Base-by-base conservation (phyloP, 2,329 filamentous ascomycete species). In the Nemania diffusa region DNA sequence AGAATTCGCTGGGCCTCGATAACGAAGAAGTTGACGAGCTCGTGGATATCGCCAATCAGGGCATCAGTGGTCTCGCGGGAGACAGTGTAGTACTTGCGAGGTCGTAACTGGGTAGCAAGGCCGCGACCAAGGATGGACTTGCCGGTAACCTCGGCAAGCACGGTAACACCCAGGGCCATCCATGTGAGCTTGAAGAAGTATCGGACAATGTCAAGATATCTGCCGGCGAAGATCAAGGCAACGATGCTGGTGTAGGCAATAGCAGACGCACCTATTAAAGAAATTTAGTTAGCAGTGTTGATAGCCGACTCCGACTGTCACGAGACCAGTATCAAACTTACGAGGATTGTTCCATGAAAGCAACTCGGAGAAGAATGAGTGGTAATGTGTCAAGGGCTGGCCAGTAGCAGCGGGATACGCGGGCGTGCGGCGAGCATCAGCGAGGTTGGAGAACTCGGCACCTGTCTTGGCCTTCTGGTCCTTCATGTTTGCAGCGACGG, bases 11-110 rank as follows among this genome's bases (percentile, higher is more conserved):
- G 90, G 57, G 84, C 82, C 81, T 92, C 90, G 64, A 92, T 90
- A 68, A 91, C 84, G 73, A 91, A 89, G 79, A 92, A 92, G 84
- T 92, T 92, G 80, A 90, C 79, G 67, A 92, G 84, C 79, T 91
- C 89, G 75, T 91, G 87, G 46, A 89, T 81, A 71, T 91, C 90
- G 64, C 87, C 87, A 73, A 90, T 85, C 70, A 89, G 72, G 64
- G 80, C 78, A 73, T 91, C 87, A 44, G 91, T 79, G 6, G 87
- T 88, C 72, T 90, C 86, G 71, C 86, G 85, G 9, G 89, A 85
- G 48, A 92, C 79, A 5, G 88, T 90, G 79, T 89, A 90, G 81
- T 92, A 92, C 78, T 86, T 85, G 77, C 84, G 87, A 61, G 90
- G 90, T 72, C 90, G 87, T 74, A 92, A 78, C 79, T 91, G 89